These are phyloP conservation scores for Plantago coronopus DNA, from an alignment of 305 asterid genomes.

Conservation along the genomic window DNA sequence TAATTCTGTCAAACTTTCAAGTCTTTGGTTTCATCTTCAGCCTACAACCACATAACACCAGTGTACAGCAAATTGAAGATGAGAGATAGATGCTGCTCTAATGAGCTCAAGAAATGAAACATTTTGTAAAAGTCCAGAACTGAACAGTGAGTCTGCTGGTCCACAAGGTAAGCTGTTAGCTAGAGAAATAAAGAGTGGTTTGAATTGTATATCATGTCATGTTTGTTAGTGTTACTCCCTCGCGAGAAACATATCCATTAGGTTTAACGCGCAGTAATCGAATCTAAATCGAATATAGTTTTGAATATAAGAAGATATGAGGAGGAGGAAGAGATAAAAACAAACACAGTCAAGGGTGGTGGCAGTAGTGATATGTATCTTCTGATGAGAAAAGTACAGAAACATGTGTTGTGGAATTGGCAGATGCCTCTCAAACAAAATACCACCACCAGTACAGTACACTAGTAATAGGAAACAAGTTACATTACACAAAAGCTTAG, in stretches of 20 bases:
- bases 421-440: constrained; percentile 39
- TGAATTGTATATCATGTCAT: constrained; percentile 3
- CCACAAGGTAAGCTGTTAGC: constrained; percentile 2
- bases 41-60: neutral
- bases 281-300: no score
- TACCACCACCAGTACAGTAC: constrained; percentile 11
- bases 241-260: no score
- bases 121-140: neutral
- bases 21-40: constrained; percentile 6
- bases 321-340: constrained; percentile 6
- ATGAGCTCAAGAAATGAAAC: neutral
- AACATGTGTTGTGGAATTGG: constrained; percentile 37
- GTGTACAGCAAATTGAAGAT: no score
- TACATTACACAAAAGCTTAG: constrained; percentile 25
- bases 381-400: constrained; percentile 25
- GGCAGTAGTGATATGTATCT: constrained; percentile 10
- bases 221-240: no score
- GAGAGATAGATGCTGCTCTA: neutral
- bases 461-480: constrained; percentile 23
- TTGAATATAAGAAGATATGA: constrained; percentile 12
- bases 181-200: neutral
- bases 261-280: no score
- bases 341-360: constrained; percentile 21
- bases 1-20: neutral
- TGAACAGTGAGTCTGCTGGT: constrained; percentile 3